Conservation (phyloP, 2,329 filamentous ascomycete genomes). For the Talaromyces albobiverticillius region DNA sequence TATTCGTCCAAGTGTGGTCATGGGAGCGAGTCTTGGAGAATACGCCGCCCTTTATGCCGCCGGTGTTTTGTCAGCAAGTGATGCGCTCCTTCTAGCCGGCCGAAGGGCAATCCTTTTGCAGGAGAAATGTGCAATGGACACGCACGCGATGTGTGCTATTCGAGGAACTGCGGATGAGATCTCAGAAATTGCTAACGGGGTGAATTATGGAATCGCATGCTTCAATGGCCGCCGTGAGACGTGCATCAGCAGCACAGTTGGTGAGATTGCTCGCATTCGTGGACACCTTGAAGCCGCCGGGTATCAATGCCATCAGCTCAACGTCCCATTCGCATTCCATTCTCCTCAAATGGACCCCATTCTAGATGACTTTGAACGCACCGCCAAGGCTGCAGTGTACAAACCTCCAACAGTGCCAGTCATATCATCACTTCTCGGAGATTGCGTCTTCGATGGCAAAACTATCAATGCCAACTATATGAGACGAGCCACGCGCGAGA, state of each 20-base stretch:
- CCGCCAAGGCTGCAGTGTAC: conserved; percentile 36
- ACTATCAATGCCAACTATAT: conserved; percentile 59
- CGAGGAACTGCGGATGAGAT: conserved; percentile 22
- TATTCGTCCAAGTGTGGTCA: conserved; percentile 21
- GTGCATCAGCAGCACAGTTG: conserved; percentile 64
- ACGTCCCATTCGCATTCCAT: conserved; percentile 57
- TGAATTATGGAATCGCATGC: conserved; percentile 58
- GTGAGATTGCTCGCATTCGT: conserved; percentile 56
- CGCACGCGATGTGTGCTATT: conserved; percentile 44
- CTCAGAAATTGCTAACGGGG: conserved; percentile 38
- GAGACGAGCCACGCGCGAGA: conserved; percentile 61
- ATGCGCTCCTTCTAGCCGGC: conserved; percentile 62
- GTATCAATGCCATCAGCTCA: conserved; percentile 45
- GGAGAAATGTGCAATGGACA: conserved; percentile 36
- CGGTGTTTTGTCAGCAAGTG: conserved; percentile 25
- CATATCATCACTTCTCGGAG: conserved; percentile 44
- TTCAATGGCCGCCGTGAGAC: conserved; percentile 73
- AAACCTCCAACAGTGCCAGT: conserved; percentile 39
- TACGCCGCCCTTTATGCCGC: conserved; percentile 27
- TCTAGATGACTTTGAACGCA: conserved; percentile 37
- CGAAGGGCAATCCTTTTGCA: conserved; percentile 64
- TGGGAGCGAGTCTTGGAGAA: conserved; percentile 32
- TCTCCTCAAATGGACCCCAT: conserved; percentile 26
- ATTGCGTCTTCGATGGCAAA: conserved; percentile 31
- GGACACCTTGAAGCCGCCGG: conserved; percentile 21